phyloP scores from a whole-genome alignment of 2,329 filamentous ascomycete species.

The Beauveria asiatica region DNA sequence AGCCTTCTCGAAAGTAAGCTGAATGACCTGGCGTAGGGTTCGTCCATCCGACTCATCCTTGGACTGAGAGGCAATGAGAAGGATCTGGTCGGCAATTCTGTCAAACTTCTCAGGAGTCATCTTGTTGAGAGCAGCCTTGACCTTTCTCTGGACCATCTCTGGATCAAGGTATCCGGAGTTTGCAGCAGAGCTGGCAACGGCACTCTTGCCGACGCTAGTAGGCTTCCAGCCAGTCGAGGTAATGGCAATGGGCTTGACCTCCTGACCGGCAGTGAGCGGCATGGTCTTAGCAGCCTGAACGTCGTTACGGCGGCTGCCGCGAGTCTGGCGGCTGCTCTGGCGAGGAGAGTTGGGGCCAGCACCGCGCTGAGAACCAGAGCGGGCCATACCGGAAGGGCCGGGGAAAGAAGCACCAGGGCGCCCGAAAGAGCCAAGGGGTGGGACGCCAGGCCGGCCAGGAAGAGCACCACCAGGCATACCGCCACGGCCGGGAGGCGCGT shows the following conservation, averaged over 20 bases:
- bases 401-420: constrained; percentile 52
- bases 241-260: constrained; percentile 69
- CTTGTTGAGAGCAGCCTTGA: constrained; percentile 98
- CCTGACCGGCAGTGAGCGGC: constrained; percentile 78
- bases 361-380: constrained; percentile 52
- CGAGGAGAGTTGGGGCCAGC: constrained; percentile 65
- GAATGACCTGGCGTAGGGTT: constrained; percentile 93
- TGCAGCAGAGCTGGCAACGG: constrained; percentile 28
- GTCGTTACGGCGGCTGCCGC: constrained; percentile 61
- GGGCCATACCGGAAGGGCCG: constrained; percentile 52
- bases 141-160: constrained; percentile 93
- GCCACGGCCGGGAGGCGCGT: constrained; percentile 32
- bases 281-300: constrained; percentile 73
- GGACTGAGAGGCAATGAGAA: constrained; percentile 86
- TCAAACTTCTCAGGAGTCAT: constrained; percentile 99
- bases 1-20: constrained; percentile 98
- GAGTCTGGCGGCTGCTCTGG: constrained; percentile 51
- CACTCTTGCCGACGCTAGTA: constrained; percentile 50
- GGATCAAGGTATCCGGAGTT: constrained; percentile 63
- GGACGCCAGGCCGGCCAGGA: constrained; percentile 47
- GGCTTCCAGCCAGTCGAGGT: constrained; percentile 86
- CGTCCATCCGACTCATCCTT: constrained; percentile 92
- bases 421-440: constrained; percentile 31
- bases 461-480: constrained; percentile 64
- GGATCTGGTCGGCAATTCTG: constrained; percentile 86